Percentiles rank a stretch among this genome's conserved stretches.
Conservation (phyloP, 2,329 filamentous ascomycete species). For the Ustulina deusta region DNA sequence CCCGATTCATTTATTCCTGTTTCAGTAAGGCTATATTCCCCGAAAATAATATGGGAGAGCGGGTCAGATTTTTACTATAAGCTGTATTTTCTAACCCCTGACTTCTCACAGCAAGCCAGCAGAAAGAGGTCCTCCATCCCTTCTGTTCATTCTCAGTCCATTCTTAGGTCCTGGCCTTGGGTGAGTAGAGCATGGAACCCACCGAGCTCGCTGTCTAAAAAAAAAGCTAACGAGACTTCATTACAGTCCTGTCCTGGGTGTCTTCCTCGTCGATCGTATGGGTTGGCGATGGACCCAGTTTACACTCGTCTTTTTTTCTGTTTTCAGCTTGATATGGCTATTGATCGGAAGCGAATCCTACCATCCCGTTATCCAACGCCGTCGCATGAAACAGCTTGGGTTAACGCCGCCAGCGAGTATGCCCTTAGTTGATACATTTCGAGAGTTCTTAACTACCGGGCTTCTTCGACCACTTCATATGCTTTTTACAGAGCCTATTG, state of each 20-base stretch:
- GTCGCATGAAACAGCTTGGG: constrained; percentile 54
- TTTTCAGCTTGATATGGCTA: constrained; percentile 53
- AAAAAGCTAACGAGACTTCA: constrained; percentile 35
- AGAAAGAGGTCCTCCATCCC: constrained; percentile 58
- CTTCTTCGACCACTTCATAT: constrained; percentile 67
- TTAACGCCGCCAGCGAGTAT: constrained; percentile 44
- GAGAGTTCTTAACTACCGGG: constrained; percentile 56
- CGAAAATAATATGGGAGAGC: accelerated
- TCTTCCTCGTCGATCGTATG: constrained; percentile 59
- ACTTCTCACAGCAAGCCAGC: constrained; percentile 45
- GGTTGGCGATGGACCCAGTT: constrained; percentile 68
- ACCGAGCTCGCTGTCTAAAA: neutral
- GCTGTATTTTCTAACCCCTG: neutral
- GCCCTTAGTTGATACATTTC: constrained; percentile 46
- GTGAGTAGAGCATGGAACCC: constrained; percentile 50
- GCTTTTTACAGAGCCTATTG: constrained; percentile 72
- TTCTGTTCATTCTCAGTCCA: constrained; percentile 62
- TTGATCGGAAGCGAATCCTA: constrained; percentile 67
- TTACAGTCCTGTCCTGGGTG: constrained; percentile 60
- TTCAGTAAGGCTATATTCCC: neutral
- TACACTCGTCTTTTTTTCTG: constrained; percentile 61
- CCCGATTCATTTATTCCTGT: neutral
- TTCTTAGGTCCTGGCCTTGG: constrained; percentile 66
- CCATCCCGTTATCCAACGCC: constrained; percentile 62
- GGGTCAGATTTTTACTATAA: neutral